Conservation (phyloP, 805 yeast genomes). For the Candida ficus region DNA sequence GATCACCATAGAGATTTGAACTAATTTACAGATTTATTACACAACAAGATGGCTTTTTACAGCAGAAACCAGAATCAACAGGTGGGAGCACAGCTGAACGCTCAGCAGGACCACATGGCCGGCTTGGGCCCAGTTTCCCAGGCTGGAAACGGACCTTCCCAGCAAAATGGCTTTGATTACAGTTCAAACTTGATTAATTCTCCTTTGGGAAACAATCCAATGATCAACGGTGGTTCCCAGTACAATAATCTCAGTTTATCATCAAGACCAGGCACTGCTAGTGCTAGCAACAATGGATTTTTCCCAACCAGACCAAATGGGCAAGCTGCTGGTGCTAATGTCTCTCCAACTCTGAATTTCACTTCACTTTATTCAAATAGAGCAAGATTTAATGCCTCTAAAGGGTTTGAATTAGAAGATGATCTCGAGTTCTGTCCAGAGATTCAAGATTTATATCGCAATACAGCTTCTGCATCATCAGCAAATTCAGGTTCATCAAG, state of each 20-base stretch:
- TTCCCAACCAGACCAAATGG: conserved; percentile 1
- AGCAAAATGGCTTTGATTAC: conserved; percentile 12
- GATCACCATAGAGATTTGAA: too few relatives aligned
- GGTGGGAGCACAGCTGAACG: too few relatives aligned
- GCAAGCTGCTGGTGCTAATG: not conserved
- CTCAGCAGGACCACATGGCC: too few relatives aligned
- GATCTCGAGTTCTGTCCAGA: conserved; percentile 65
- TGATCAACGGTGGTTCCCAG: conserved; percentile 10
- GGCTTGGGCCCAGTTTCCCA: too few relatives aligned
- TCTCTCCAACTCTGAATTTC: conserved; percentile 22
- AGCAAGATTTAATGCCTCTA: conserved; percentile 51
- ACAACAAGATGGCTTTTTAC: conserved; percentile 4
- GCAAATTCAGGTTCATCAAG: conserved; percentile 8
- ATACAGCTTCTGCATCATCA: not conserved
- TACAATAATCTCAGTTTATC: conserved; percentile 21
- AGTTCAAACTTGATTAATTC: conserved; percentile 11
- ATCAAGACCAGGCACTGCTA: conserved; percentile 7
- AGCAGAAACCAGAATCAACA: conserved; percentile 3
- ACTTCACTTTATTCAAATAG: conserved; percentile 41
- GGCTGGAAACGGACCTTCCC: conserved; percentile 4
- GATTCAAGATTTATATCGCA: conserved; percentile 28
- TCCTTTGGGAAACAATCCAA: conserved; percentile 14
- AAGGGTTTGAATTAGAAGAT: conserved; percentile 58
- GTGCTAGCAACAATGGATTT: not conserved
- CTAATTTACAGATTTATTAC: too few relatives aligned